Evolutionary conservation across 768 basidiomycete species (phyloP), one percentile per base, ranked within the genome.

Genomic region (Trametes gibbosa): DNA sequence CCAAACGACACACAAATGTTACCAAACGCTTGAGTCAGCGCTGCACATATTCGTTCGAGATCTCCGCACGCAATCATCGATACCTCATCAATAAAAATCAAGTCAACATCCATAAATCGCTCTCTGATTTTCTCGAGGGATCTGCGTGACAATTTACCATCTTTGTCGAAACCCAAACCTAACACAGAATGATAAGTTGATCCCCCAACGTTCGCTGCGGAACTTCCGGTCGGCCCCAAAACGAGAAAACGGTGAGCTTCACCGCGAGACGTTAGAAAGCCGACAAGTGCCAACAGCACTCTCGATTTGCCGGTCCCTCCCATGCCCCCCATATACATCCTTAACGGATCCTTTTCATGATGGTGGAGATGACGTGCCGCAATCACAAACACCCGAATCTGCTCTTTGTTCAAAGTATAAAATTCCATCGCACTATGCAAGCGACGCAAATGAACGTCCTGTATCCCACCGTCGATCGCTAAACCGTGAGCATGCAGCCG

Each of bases 1-100:
- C 76, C 76, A 65, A 75, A 78, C 3, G 72, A 61, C 12, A 49
- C 43, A 39, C 66, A 67, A 17, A 34, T 2, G 1, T 59, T 48
- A 23, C 62, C 59, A 10, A 59, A 27, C 2, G 68, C 64, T 27
- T 57, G 51, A 25, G 64, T 53, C 5, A 76, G 57, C 13, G 56
- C 47, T 4, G 61, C 58, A 64, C 50, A 67, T 3, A 73, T 74
- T 8, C 34, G 61, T 41, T 70, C 73, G 56, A 71, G 63, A 50
- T 53, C 68, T 2, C 19, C 13, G 59, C 71, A 73, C 1, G 69
- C 63, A 2, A 79, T 42, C 78, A 80, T 80, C 0, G 77, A 80
- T 0, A 79, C 66, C 52, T 80, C 77, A 68, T 79, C 75, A n/a
- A 79, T 56, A 42, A 80, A 77, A 4, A 79, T 63, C 62, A 77